Percentiles rank a stretch among this genome's conserved stretches.
Evolutionary conservation across 768 basidiomycete species (phyloP).

Genomic region (Tubosaeta sp.): DNA sequence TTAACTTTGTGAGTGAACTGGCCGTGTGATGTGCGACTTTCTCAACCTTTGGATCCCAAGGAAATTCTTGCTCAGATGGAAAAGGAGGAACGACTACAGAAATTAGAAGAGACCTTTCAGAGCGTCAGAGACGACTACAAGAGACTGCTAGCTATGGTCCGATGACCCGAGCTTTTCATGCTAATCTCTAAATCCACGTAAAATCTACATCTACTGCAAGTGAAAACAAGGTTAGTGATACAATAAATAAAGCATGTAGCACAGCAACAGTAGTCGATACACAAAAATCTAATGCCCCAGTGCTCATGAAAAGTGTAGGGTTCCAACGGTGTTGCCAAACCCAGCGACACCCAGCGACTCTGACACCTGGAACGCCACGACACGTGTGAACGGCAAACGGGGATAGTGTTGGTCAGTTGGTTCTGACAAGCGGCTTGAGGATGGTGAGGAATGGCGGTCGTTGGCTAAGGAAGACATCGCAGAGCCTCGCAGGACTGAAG

Average conservation of each 20-base stretch:
- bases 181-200: constrained; percentile 9
- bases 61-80: constrained; percentile 87
- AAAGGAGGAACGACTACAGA: constrained; percentile 79
- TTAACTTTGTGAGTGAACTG: constrained; percentile 75
- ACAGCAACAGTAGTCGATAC: constrained; percentile 17
- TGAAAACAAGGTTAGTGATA: constrained; percentile 13
- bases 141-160: constrained; percentile 62
- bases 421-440: constrained; percentile 2
- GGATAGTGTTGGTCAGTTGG: constrained; percentile 32
- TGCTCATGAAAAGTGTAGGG: constrained; percentile 24
- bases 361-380: constrained; percentile 52
- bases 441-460: constrained; percentile 11
- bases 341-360: constrained; percentile 58
- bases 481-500: constrained; percentile 45
- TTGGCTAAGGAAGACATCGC: constrained; percentile 45
- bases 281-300: constrained; percentile 4
- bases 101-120: constrained; percentile 91
- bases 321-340: constrained; percentile 64
- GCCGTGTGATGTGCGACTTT: background rate
- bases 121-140: constrained; percentile 81
- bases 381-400: constrained; percentile 77
- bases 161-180: constrained; percentile 4
- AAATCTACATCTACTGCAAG: background rate
- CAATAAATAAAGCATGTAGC: constrained; percentile 21
- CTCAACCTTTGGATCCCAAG: constrained; percentile 35